Conservation (phyloP, 2,329 filamentous ascomycete genomes). For the Colletotrichum destructivum region DNA sequence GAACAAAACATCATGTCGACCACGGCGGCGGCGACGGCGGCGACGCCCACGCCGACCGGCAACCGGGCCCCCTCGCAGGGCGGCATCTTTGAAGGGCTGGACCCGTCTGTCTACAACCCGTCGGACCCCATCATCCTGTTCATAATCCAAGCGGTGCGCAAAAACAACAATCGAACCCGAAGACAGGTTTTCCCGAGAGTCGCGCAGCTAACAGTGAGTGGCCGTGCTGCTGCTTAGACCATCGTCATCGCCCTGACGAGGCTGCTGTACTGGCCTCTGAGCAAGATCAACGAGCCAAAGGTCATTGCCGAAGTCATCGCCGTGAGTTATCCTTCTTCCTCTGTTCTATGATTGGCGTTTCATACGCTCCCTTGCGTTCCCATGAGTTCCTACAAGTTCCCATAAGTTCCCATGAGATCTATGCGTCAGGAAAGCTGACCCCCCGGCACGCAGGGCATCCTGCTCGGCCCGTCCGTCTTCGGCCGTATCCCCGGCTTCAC, state of each 20-base stretch:
- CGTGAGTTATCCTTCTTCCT: neutral
- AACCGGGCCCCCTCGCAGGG: conserved; percentile 55
- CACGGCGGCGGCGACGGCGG: neutral
- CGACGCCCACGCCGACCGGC: conserved; percentile 12
- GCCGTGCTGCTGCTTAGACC: too few relatives aligned
- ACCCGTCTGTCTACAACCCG: conserved; percentile 78
- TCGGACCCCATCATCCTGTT: conserved; percentile 83
- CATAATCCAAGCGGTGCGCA: conserved; percentile 72
- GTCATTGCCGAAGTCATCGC: conserved; percentile 89
- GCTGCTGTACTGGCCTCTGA: conserved; percentile 80
- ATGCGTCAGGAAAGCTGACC: too few relatives aligned
- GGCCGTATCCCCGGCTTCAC: conserved; percentile 87
- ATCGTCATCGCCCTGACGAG: neutral
- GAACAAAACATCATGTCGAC: conserved; percentile 16
- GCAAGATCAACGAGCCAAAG: conserved; percentile 82
- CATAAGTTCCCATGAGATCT: conserved; percentile 53
- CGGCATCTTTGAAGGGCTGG: conserved; percentile 79
- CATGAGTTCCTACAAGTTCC: neutral
- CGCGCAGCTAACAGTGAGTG: neutral
- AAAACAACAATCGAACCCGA: neutral
- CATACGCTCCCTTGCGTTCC: too few relatives aligned
- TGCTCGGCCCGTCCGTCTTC: conserved; percentile 90
- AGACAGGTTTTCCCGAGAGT: too few relatives aligned
- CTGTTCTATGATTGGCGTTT: too few relatives aligned
- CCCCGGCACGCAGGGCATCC: conserved; percentile 68